Base-by-base conservation (phyloP, 805 yeast species). In the Candida verbasci region DNA sequence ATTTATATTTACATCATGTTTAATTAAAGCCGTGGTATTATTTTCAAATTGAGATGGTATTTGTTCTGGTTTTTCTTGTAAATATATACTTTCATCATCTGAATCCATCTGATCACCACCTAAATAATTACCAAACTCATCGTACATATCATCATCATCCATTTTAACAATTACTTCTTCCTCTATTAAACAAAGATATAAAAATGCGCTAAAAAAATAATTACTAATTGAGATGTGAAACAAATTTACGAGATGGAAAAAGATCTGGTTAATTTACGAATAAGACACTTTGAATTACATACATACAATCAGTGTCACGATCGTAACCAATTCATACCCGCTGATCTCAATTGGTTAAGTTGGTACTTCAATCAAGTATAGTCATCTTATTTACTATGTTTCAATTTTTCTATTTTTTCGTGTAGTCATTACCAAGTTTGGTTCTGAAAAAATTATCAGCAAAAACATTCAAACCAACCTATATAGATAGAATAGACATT, bases 61-160 rank as follows among this genome's bases (percentile, higher is more conserved):
- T 12, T 24, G 14, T 3, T 22, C 18, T 25, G 29, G 21, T 16
- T 9, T 24, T 23, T 9, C 17, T 17, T 24, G 33, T n/a, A 11
- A 24, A n/a, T 16, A 3, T 6, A 24, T n/a, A 25, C 37, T 28
- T 17, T 27, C 30, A 15, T 22, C 40, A 6, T 69, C 79, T 1
- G 77, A 70, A 45, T 62, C 74, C 7, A 51, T 55, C 6, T n/a
- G 9, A 6, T 30, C 33, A 29, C 65, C 79, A 10, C 80, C 82
- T 15, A 83, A 67, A 24, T 71, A 67, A 52, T 82, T 82, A 30
- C 91, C 91, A 55, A 82, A 82, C 56, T 87, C 96, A 58, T 87
- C 96, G 58, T 82, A 86, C 18, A 78, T 52, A 42, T 78, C 84
- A 17, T 62, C 67, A 16, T 78, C 82, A 48, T 76, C 84, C 78